Conservation (phyloP, 2,329 filamentous ascomycete species). For the Westerdykella aurantiaca region DNA sequence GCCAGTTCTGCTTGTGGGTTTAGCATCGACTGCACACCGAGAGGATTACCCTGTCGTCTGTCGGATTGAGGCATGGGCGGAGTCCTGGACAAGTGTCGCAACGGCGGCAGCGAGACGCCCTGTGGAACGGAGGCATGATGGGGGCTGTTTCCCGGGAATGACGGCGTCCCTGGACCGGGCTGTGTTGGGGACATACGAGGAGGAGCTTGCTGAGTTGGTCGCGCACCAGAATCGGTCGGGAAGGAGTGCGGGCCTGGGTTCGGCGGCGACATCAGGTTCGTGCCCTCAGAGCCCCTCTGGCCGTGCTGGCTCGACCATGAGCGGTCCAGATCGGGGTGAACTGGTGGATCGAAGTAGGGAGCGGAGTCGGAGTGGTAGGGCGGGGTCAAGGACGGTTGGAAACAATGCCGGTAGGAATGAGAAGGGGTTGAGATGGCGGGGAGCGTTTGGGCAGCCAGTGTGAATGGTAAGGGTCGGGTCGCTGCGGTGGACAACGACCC, state of each 20-base stretch:
- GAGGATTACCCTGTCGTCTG: constrained; percentile 28
- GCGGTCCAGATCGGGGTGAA: constrained; percentile 16
- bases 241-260: constrained; percentile 1
- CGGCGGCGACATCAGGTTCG: constrained; percentile 25
- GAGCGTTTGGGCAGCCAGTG: constrained; percentile 36
- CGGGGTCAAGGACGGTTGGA: constrained; percentile 27
- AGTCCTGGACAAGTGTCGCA: constrained; percentile 32
- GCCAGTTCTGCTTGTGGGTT: constrained; percentile 39
- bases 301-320: constrained; percentile 31
- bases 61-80: constrained; percentile 29
- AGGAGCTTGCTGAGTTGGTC: constrained; percentile 19
- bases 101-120: constrained; percentile 28
- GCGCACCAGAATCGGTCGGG: constrained; percentile 10
- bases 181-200: constrained; percentile 26
- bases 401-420: constrained; percentile 28
- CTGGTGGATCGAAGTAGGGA: constrained; percentile 10
- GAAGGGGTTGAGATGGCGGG: constrained; percentile 30
- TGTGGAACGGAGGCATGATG: constrained; percentile 13
- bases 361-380: constrained; percentile 28
- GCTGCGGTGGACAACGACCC: constrained; percentile 26
- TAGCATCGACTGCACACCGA: constrained; percentile 43
- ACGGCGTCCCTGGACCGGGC: constrained; percentile 21
- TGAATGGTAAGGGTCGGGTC: constrained; percentile 21
- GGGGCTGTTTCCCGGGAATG: constrained; percentile 17
- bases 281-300: constrained; percentile 30